Evolutionary conservation across 352 stramenopile genomes (phyloP).

Genomic region (Phytopythium cucurbitacearum): DNA sequence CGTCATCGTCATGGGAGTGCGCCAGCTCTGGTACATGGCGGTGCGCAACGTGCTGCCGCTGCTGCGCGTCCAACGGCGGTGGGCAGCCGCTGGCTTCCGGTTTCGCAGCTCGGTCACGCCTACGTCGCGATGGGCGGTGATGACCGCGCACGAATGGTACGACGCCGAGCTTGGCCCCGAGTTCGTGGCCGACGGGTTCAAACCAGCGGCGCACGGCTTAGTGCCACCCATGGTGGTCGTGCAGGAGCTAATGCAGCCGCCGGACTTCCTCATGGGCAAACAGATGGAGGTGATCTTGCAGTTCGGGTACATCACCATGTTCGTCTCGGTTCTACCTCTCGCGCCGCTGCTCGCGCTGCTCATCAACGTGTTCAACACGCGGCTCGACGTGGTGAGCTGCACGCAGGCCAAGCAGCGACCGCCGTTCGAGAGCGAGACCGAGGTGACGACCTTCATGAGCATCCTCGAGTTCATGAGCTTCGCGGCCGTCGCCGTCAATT

Average conservation of each 20-base stretch:
- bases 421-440: conserved; percentile 71
- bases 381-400: conserved; percentile 80
- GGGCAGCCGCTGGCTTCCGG: conserved; percentile 36
- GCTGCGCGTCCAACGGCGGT: conserved; percentile 37
- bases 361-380: conserved; percentile 86
- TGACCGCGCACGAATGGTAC: conserved; percentile 54
- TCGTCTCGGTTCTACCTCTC: conserved; percentile 89
- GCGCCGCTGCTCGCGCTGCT: conserved; percentile 85
- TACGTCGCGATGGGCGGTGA: neutral
- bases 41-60: conserved; percentile 52
- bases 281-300: conserved; percentile 80
- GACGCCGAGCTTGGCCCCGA: conserved; percentile 25
- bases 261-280: conserved; percentile 69
- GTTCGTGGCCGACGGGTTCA: neutral
- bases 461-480: conserved; percentile 92
- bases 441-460: conserved; percentile 90
- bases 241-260: conserved; percentile 70
- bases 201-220: neutral
- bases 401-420: conserved; percentile 68
- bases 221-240: conserved; percentile 49
- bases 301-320: conserved; percentile 95
- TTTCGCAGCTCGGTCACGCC: conserved; percentile 8
- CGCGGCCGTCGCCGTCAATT: conserved; percentile 73
- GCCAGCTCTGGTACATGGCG: conserved; percentile 62
- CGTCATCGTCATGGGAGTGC: conserved; percentile 64